Evolutionary conservation across 192 early-diverging fungal species (phyloP).

Genomic region (Coemansia sp.): DNA sequence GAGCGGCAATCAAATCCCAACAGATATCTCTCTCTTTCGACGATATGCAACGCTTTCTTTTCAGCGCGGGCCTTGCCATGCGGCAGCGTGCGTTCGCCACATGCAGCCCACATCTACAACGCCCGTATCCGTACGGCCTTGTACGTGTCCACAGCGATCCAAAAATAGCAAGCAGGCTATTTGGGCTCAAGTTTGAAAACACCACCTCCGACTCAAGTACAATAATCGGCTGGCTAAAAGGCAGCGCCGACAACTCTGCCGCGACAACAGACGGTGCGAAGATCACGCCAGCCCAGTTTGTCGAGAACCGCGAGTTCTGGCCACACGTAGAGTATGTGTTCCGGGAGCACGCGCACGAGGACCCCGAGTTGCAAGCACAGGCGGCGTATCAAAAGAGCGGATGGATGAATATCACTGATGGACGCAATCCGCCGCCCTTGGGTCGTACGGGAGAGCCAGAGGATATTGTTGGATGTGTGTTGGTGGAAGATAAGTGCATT

Average conservation of each 20-base stretch:
- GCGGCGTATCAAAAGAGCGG: conserved; percentile 53
- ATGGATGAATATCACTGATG: conserved; percentile 55
- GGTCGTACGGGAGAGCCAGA: conserved; percentile 49
- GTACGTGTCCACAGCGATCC: conserved; percentile 14
- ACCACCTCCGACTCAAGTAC: conserved; percentile 16
- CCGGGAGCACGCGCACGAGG: conserved; percentile 47
- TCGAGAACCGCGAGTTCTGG: conserved; percentile 51
- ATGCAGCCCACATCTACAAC: neutral
- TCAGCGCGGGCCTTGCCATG: neutral
- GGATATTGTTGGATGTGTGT: conserved; percentile 50
- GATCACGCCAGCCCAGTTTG: conserved; percentile 39
- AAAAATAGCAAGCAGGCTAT: neutral
- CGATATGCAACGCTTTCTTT: conserved; percentile 6
- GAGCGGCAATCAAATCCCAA: neutral
- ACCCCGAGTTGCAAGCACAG: conserved; percentile 54
- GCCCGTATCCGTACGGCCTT: conserved; percentile 41
- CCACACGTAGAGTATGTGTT: conserved; percentile 31
- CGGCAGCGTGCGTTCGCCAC: conserved; percentile 20
- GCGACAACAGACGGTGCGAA: conserved; percentile 3
- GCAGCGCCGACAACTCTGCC: conserved; percentile 9
- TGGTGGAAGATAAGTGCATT: conserved; percentile 39
- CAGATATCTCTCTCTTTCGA: neutral
- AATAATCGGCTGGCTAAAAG: conserved; percentile 44
- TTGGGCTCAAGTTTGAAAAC: neutral
- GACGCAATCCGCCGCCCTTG: conserved; percentile 51